phyloP scores from a whole-genome alignment of 2,329 filamentous ascomycete genomes.

The Fusarium brevicatenulatum region DNA sequence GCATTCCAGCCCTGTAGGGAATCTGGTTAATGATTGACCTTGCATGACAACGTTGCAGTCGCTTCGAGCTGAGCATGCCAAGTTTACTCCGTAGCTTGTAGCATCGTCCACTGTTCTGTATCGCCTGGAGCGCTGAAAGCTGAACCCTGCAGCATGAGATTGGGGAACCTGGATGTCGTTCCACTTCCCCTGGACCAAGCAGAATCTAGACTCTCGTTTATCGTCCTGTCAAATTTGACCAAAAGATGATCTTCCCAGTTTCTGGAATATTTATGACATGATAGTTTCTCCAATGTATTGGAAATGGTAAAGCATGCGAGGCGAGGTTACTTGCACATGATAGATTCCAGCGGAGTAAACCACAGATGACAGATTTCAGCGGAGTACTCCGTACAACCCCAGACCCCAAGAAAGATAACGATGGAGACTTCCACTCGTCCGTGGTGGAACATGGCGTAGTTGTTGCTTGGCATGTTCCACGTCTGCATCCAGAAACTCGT shows the following conservation, averaged over 20 bases:
- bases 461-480: not conserved
- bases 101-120: not conserved
- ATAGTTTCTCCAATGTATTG: not conserved
- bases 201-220: constrained; percentile 2
- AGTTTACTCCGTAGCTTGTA: not conserved
- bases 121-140: not conserved
- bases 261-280: not conserved
- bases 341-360: not conserved
- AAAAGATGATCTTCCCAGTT: not conserved
- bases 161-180: not conserved
- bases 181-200: not conserved
- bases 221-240: not conserved
- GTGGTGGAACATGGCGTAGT: not conserved
- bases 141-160: not conserved
- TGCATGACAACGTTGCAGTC: not conserved
- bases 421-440: not conserved
- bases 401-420: not conserved
- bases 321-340: not conserved
- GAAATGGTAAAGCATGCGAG: not conserved
- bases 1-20: not conserved
- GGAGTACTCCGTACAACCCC: not conserved
- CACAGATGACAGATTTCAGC: not conserved
- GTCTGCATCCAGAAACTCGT: not conserved
- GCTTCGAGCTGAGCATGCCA: not conserved
- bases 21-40: not conserved